Base-by-base conservation (phyloP, 2,329 filamentous ascomycete species). In the Capronia coronata region DNA sequence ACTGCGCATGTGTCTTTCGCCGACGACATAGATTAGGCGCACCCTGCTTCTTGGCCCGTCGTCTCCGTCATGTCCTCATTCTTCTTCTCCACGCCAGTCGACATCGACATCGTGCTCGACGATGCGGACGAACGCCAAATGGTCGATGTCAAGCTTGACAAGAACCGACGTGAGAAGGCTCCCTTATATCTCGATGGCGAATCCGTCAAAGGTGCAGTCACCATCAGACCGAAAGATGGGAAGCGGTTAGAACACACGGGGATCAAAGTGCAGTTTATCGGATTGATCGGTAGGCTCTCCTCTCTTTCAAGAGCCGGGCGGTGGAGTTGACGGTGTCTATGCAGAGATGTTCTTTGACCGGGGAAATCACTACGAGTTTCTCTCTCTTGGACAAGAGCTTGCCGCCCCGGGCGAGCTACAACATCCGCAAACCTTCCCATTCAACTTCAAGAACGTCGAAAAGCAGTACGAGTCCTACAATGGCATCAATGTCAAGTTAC, bases 391-490 rank as follows among this genome's bases (percentile, higher is more conserved):
- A 62, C 94, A 97, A 71, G 93, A 98, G 72, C 83, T 98, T 34
- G 93, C 93, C 14, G 90, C 93, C 14, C 93, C 93, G 1, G 93
- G 93, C 68, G 93, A 98, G 75, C 85, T 98, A 50, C 93, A 97
- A 68, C 94, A 98, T 71, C 93, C 93, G 37, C 93, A 98, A 74
- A 96, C 90, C 42, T 96, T 95, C 70, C 88, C 94, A 61, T 98
- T 98, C 80, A 94, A 96, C 75, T 98, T 98, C 81, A 97, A 97
- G 71, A 98, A 97, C 70, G 89, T 98, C 63, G 93, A 98, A 79
- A 98, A 98, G 77, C 90, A 94, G 70, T 98, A 98, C 77, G 94
- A 98, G 73, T 96, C 90, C 59, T 98, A 98, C 78, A 94, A 95
- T 68, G 93, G 93, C 65, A 98, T 98, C 80, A 98, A 98, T 67